Evolutionary conservation across 2,329 filamentous ascomycete genomes (phyloP).

Genomic region (Aspergillus fischeri): DNA sequence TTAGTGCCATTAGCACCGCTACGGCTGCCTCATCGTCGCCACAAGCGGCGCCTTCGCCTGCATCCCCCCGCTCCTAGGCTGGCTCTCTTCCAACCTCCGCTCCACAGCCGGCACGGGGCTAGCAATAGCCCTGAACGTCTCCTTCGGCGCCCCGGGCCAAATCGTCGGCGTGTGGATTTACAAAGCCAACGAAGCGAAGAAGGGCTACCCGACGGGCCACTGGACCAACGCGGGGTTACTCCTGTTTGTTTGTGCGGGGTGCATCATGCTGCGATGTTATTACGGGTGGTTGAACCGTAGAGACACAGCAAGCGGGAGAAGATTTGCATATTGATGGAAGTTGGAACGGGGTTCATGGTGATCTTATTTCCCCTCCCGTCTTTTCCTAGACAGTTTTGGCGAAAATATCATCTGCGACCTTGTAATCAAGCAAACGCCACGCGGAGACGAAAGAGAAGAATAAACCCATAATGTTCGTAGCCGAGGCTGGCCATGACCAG

Average conservation of each 20-base stretch:
- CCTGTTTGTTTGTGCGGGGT: conserved; percentile 55
- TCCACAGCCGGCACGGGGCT: conserved; percentile 63
- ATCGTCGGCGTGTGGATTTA: conserved; percentile 74
- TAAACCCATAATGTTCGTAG: not conserved
- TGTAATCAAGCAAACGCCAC: not conserved
- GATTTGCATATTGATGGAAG: conserved; percentile 24
- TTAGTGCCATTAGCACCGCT: conserved; percentile 45
- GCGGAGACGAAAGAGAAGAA: not conserved
- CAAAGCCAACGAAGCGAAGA: conserved; percentile 56
- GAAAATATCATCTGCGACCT: not conserved
- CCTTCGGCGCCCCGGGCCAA: conserved; percentile 64
- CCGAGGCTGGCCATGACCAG: not conserved
- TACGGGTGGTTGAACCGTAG: conserved; percentile 49
- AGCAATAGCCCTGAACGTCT: conserved; percentile 67
- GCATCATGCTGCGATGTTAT: conserved; percentile 52
- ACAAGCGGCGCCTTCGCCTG: conserved; percentile 64
- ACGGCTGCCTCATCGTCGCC: conserved; percentile 66
- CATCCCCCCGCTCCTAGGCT: conserved; percentile 67
- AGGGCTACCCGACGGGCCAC: conserved; percentile 66
- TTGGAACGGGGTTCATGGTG: not conserved
- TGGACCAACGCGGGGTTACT: conserved; percentile 62
- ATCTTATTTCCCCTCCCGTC: no score
- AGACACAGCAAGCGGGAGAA: conserved; percentile 17
- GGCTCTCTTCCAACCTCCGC: conserved; percentile 65
- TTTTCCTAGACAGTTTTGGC: not conserved